Evolutionary conservation across 148 eudicot genomes (phyloP), one percentile per base, ranked within the genome.

Genomic region (Nepenthes mirabilis): DNA sequence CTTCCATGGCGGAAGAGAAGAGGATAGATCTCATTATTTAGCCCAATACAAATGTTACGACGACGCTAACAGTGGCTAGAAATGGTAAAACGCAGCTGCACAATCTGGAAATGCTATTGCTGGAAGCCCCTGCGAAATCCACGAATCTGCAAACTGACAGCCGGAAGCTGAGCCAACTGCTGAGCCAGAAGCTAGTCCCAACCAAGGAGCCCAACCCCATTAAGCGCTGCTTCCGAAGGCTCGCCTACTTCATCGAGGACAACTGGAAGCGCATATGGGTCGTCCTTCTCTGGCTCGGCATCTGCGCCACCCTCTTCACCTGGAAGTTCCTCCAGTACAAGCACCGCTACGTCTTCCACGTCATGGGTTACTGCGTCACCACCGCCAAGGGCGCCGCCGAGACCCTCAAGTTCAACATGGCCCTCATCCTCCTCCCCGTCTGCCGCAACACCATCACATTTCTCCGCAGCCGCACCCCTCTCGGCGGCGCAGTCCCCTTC

Each of bases 181-280:
- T 74, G 34, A 79, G 83, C 79, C 71, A 77, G 37, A 77, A 77
- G 71, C 74, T 79, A 14, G 71, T 77, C 34, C 81, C 81, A 14
- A 77, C 79, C 37, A 74, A 69, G 64, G 83, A 74, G 45, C 73
- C 74, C 32, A 79, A 79, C 77, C 81, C 79, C 5, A 23, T 82
- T 53, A 79, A 72, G 69, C 57, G 81, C 14, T 62, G 60, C 5
- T 72, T 34, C 36, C 56, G 54, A 34, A 62, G 45, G 43, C 9
- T 72, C 4, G 13, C 70, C 35, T 80, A 79, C 59, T 79, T 82
- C 62, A 58, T 79, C 11, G 56, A 79, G 60, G 83, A 82, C 55
- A 76, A 82, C 52, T 82, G 86, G 86, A 79, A 75, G 68, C 65
- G 83, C 36, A 62, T 82, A 13, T 82, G 86, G 86, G 68, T 79